These are phyloP conservation scores for Boletus tylopilopsis DNA, from an alignment of 768 basidiomycete species.

Conservation along the genomic window DNA sequence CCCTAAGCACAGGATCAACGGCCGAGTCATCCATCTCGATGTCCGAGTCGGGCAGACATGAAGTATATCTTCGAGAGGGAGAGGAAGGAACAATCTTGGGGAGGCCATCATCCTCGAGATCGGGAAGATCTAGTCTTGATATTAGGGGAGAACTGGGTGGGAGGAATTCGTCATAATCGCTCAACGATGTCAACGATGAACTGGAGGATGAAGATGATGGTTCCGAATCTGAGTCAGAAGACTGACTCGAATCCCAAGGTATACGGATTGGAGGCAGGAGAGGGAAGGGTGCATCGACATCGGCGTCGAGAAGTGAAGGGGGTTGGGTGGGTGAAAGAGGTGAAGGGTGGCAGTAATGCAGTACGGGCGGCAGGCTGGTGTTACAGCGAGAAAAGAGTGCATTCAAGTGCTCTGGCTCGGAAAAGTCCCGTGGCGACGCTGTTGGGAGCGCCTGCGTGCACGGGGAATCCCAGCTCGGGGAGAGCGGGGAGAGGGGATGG, in stretches of 20 bases:
- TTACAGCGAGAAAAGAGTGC: conserved; percentile 17
- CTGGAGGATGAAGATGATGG: conserved; percentile 9
- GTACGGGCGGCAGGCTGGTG: conserved; percentile 10
- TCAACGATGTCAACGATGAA: conserved; percentile 22
- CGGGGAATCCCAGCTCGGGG: conserved; percentile 31
- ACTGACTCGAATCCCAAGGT: conserved; percentile 17
- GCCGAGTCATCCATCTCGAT: conserved; percentile 19
- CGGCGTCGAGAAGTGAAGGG: conserved; percentile 26
- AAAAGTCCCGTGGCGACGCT: conserved; percentile 15
- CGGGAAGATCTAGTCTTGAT: conserved; percentile 28
- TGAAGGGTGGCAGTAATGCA: conserved; percentile 13
- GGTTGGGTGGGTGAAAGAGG: conserved; percentile 12
- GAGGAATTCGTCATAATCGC: conserved; percentile 16
- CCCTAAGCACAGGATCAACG: conserved; percentile 11
- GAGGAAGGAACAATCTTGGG: conserved; percentile 24
- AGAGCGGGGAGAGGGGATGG: conserved; percentile 33
- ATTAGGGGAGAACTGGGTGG: conserved; percentile 32
- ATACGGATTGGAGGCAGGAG: conserved; percentile 22
- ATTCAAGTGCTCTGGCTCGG: conserved; percentile 14
- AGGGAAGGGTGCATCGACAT: conserved; percentile 14
- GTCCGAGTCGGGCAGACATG: conserved; percentile 29
- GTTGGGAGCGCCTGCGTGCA: conserved; percentile 11
- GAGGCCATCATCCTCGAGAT: conserved; percentile 27
- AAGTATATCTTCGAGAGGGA: conserved; percentile 28
- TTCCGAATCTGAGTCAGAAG: conserved; percentile 15